These are phyloP conservation scores for Tulasnella sp. DNA, from an alignment of 768 basidiomycete species.

Conservation along the genomic window DNA sequence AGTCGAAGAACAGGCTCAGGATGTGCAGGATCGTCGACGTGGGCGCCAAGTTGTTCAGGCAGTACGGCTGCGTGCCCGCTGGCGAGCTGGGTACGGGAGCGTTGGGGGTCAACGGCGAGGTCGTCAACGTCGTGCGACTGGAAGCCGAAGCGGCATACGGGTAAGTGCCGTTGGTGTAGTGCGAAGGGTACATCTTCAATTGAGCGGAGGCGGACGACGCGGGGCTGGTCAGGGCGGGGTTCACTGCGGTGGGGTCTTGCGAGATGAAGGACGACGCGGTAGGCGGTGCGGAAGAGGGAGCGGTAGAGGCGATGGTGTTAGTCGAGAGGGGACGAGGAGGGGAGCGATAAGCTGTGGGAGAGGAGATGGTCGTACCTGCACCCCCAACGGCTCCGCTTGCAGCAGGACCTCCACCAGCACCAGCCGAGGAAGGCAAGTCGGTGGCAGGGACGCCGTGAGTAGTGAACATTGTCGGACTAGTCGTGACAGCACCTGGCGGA, in stretches of 20 bases:
- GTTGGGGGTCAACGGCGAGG: conserved; percentile 15
- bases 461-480: conserved; percentile 9
- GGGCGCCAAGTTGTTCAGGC: conserved; percentile 11
- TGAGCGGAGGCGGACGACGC: background rate
- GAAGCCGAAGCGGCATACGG: background rate
- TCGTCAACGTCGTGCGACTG: background rate
- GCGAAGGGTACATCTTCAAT: conserved; percentile 9
- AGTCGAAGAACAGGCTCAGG: conserved; percentile 23
- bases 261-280: background rate
- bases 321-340: background rate
- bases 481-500: conserved; percentile 4
- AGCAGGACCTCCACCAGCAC: background rate
- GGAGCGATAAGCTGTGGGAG: conserved; percentile 13
- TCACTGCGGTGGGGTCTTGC: background rate
- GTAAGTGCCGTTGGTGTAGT: background rate
- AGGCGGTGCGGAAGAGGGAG: background rate
- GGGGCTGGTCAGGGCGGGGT: background rate
- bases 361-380: background rate
- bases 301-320: background rate
- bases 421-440: background rate
- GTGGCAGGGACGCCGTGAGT: background rate
- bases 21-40: conserved; percentile 22
- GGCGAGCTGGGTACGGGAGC: background rate
- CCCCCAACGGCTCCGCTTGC: background rate
- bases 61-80: background rate